Percentiles rank a stretch among this genome's conserved stretches.
Conservation (phyloP, 495 filamentous ascomycete genomes). For the Terfezia boudieri region DNA sequence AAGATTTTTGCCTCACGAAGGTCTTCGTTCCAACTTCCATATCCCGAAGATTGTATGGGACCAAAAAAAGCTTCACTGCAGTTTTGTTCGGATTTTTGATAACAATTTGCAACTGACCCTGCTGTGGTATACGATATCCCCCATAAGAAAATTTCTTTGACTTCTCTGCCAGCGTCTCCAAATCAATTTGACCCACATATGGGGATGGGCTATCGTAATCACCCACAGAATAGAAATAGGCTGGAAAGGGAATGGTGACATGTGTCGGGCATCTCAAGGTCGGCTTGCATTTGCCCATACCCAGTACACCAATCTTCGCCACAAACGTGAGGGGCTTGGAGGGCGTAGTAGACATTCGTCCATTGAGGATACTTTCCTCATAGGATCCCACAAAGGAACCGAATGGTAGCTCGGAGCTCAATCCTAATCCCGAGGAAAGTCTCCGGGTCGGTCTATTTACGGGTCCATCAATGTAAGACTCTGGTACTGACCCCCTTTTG, state of each 20-base stretch:
- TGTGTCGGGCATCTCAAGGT: slow-evolving; percentile 73
- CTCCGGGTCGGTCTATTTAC: slow-evolving; percentile 31
- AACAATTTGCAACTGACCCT: slow-evolving; percentile 88
- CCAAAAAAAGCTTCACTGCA: slow-evolving; percentile 38
- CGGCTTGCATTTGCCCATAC: slow-evolving; percentile 71
- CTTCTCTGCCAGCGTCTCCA: slow-evolving; percentile 36
- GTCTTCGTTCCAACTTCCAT: slow-evolving; percentile 94
- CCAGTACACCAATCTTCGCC: slow-evolving; percentile 86
- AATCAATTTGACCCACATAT: slow-evolving; percentile 83
- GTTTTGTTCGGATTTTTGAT: slow-evolving; percentile 26
- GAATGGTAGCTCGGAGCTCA: slow-evolving; percentile 48
- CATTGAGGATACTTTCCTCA: slow-evolving; percentile 84
- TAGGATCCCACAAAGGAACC: slow-evolving; percentile 95
- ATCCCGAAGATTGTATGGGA: slow-evolving; percentile 85
- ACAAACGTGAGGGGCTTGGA: slow-evolving; percentile 85
- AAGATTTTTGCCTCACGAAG: slow-evolving; percentile 85
- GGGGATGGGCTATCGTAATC: slow-evolving; percentile 69
- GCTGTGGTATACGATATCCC: slow-evolving; percentile 83
- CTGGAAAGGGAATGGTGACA: slow-evolving; percentile 80
- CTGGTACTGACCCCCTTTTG: slow-evolving; percentile 35
- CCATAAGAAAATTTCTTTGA: slow-evolving; percentile 33
- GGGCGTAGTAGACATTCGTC: slow-evolving; percentile 90
- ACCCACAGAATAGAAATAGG: slow-evolving; percentile 55
- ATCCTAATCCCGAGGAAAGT: slow-evolving; percentile 46
- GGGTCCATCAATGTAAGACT: slow-evolving; percentile 37